Evolutionary conservation across 192 early-diverging fungal genomes (phyloP).

Genomic region (Coemansia asiatica): DNA sequence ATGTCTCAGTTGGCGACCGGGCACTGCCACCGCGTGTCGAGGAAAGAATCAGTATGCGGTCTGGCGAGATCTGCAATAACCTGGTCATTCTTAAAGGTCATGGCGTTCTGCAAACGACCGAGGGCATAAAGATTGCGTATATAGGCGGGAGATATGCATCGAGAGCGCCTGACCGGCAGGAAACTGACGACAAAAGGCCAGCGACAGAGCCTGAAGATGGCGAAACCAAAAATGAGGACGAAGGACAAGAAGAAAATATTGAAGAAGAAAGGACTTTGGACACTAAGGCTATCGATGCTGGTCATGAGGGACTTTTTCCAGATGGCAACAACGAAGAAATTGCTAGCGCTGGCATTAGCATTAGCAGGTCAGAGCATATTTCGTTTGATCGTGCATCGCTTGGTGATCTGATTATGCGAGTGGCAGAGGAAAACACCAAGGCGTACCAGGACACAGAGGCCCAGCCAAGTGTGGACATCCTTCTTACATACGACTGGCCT

Average conservation of each 20-base stretch:
- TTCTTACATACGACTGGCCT: conserved; percentile 86
- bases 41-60: conserved; percentile 53
- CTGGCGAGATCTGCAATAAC: conserved; percentile 77
- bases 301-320: no score
- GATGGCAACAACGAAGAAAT: background rate
- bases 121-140: conserved; percentile 53
- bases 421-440: conserved; percentile 42
- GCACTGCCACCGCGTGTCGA: conserved; percentile 60
- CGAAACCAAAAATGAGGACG: background rate
- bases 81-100: conserved; percentile 67
- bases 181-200: background rate
- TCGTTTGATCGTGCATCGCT: conserved; percentile 30
- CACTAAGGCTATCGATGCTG: no score
- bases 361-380: background rate
- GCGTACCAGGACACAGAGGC: conserved; percentile 28
- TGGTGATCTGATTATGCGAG: conserved; percentile 22
- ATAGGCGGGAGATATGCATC: conserved; percentile 34
- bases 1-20: conserved; percentile 69
- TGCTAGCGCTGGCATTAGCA: background rate
- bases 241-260: background rate
- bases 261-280: no score
- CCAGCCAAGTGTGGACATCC: conserved; percentile 65
- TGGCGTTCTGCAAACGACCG: conserved; percentile 49
- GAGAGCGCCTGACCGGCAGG: background rate
- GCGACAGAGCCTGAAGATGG: background rate